phyloP scores from a whole-genome alignment of 2,329 filamentous ascomycete species.

The Aspergillus vadensis region DNA sequence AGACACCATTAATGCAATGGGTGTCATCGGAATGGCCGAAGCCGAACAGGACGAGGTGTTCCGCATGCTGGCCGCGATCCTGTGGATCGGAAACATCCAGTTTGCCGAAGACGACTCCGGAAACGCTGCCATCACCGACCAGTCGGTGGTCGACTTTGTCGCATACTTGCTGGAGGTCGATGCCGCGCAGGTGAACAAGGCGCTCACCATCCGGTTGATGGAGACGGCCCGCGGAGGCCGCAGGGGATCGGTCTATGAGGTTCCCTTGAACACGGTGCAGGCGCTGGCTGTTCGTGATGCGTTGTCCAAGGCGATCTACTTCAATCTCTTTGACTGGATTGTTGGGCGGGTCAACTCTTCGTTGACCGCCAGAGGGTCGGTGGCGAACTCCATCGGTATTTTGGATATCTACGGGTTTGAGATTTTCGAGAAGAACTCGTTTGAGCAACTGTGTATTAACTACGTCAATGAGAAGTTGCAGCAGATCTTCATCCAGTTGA shows the following conservation, averaged over 20 bases:
- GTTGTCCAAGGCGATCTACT: conserved; percentile 91
- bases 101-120: conserved; percentile 88
- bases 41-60: conserved; percentile 94
- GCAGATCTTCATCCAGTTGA: conserved; percentile 98
- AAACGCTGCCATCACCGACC: conserved; percentile 82
- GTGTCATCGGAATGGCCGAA: conserved; percentile 84
- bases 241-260: conserved; percentile 68
- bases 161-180: conserved; percentile 92
- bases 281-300: conserved; percentile 86
- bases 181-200: conserved; percentile 75
- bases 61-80: conserved; percentile 84
- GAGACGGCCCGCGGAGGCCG: conserved; percentile 68
- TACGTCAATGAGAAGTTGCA: conserved; percentile 99
- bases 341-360: conserved; percentile 89
- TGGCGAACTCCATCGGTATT: conserved; percentile 88
- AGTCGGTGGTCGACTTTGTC: conserved; percentile 90
- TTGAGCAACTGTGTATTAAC: conserved; percentile 99
- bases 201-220: conserved; percentile 85
- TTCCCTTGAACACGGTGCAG: conserved; percentile 83
- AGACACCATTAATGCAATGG: conserved; percentile 93
- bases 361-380: conserved; percentile 72
- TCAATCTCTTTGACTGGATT: conserved; percentile 98
- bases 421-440: conserved; percentile 98
- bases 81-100: conserved; percentile 94
- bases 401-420: conserved; percentile 99